phyloP scores from a whole-genome alignment of 805 yeast species.

The Yamadazyma nakazawae region DNA sequence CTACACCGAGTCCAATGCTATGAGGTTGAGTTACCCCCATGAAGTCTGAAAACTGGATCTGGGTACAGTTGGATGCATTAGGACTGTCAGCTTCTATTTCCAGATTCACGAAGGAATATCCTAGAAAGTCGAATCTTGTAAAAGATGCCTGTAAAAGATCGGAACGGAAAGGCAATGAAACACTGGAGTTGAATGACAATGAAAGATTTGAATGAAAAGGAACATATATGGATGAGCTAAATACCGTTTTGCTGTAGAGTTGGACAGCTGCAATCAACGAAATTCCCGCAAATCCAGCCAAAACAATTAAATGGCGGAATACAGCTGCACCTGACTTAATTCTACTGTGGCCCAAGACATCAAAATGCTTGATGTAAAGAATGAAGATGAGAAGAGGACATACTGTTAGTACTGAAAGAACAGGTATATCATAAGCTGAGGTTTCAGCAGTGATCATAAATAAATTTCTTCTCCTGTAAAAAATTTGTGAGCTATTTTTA shows the following conservation, averaged over 20 bases:
- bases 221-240: no score
- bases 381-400: neutral
- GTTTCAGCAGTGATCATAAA: no score
- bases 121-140: neutral
- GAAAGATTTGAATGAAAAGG: no score
- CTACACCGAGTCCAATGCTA: neutral
- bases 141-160: neutral
- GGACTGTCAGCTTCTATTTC: neutral
- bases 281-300: neutral
- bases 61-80: neutral
- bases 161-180: neutral
- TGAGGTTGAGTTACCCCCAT: neutral
- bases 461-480: no score
- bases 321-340: neutral
- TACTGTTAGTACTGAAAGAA: neutral
- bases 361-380: neutral
- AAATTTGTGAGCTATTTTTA: no score
- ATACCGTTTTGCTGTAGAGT: no score
- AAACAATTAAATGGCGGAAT: neutral
- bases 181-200: no score
- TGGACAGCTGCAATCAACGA: no score
- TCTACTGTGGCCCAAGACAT: neutral
- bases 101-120: conserved; percentile 1
- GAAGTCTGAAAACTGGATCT: neutral
- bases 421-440: no score